Evolutionary conservation across 1,284 basidiomycete genomes (phyloP).

Genomic region (Bondarzewia mesenterica): DNA sequence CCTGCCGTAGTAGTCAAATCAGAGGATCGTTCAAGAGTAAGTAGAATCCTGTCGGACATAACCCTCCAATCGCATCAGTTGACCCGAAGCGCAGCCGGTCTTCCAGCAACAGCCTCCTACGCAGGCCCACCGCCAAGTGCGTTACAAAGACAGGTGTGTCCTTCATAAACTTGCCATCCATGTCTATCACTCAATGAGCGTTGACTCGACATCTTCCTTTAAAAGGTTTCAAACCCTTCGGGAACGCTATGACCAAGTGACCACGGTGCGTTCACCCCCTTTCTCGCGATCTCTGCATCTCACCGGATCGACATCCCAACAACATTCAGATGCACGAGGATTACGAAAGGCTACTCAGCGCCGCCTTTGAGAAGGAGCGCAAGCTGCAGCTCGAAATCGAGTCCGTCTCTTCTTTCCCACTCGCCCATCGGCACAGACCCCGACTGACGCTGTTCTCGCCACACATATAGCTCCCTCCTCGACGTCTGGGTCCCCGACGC

Average conservation of each 20-base stretch:
- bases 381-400: slow-evolving; percentile 6
- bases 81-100: background rate
- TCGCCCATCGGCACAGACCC: background rate
- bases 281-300: background rate
- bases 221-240: slow-evolving; percentile 13
- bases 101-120: background rate
- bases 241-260: slow-evolving; percentile 5
- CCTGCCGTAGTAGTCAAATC: slow-evolving; percentile 8
- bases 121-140: background rate
- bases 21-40: slow-evolving; percentile 10
- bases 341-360: background rate
- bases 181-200: background rate
- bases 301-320: background rate
- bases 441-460: background rate
- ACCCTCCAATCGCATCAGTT: too few relatives aligned
- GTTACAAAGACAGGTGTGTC: slow-evolving; percentile 16
- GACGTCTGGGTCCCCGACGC: background rate
- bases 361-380: slow-evolving; percentile 3
- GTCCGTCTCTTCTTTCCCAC: background rate
- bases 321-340: background rate
- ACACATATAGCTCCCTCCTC: slow-evolving; percentile 3
- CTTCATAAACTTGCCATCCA: background rate
- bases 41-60: background rate
- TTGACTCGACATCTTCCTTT: background rate
- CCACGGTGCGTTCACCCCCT: slow-evolving; percentile 1